Conservation (phyloP, 1,139 yeast species). For the Taphrina deformans region DNA sequence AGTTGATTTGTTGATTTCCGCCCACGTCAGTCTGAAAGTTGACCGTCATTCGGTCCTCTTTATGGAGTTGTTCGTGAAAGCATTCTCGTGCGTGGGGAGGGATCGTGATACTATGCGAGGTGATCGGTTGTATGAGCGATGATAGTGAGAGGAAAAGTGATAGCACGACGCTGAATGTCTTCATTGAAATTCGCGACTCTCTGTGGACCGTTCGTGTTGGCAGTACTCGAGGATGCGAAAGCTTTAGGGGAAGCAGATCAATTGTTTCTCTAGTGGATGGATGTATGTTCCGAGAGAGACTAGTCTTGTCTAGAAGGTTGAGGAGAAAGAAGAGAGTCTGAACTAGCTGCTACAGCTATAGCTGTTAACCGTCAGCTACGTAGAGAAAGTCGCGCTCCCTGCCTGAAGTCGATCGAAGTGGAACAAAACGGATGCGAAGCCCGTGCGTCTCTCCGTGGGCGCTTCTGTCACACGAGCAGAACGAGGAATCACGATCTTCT, state of each 20-base stretch:
- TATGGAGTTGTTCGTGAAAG: slow-evolving; percentile 77
- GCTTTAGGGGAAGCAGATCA: too few relatives aligned
- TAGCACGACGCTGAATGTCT: background rate
- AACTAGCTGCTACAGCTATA: too few relatives aligned
- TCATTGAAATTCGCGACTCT: background rate
- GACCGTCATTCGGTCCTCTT: slow-evolving; percentile 82
- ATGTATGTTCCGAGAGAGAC: too few relatives aligned
- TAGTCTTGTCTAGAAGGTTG: too few relatives aligned
- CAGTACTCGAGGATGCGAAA: too few relatives aligned
- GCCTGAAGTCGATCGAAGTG: too few relatives aligned
- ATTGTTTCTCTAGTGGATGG: too few relatives aligned
- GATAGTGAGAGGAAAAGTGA: slow-evolving; percentile 48
- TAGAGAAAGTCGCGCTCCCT: background rate
- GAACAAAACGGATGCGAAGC: too few relatives aligned
- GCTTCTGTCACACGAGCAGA: background rate
- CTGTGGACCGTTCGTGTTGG: background rate
- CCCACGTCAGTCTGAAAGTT: slow-evolving; percentile 88
- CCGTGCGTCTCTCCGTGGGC: background rate
- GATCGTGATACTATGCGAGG: slow-evolving; percentile 36
- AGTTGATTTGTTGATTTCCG: slow-evolving; percentile 55
- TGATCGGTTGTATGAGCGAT: slow-evolving; percentile 48
- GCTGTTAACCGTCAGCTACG: too few relatives aligned
- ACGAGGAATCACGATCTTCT: too few relatives aligned
- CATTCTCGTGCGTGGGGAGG: slow-evolving; percentile 69
- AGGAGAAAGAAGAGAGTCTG: too few relatives aligned